Percentiles rank a stretch among this genome's conserved stretches.
Conservation (phyloP, 495 filamentous ascomycete species). For the Neurospora hispaniola region DNA sequence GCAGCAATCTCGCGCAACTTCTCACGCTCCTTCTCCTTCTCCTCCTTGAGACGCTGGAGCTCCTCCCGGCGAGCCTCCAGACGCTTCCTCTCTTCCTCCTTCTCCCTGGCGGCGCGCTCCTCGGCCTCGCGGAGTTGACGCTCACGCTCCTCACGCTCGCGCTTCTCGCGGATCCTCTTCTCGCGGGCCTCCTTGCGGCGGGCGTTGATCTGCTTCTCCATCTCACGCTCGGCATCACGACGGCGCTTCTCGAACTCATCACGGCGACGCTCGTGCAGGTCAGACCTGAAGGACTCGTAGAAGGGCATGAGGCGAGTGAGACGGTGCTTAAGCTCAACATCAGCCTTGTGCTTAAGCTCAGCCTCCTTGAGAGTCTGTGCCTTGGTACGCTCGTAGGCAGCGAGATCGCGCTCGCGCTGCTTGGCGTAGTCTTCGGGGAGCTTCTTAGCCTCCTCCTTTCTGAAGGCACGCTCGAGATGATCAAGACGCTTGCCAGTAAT, state of each 20-base stretch:
- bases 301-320: conserved; percentile 66
- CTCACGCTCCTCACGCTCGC: conserved; percentile 75
- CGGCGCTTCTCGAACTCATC: conserved; percentile 93
- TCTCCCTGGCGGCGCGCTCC: conserved; percentile 66
- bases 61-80: conserved; percentile 56
- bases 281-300: conserved; percentile 73
- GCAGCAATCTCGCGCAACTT: conserved; percentile 38
- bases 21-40: conserved; percentile 76
- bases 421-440: conserved; percentile 73
- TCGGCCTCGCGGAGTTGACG: conserved; percentile 66
- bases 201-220: conserved; percentile 77
- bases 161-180: conserved; percentile 59
- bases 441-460: conserved; percentile 90
- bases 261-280: conserved; percentile 72
- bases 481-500: conserved; percentile 93
- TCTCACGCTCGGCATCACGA: conserved; percentile 77
- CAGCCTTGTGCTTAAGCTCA: conserved; percentile 76
- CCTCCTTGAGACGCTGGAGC: conserved; percentile 64
- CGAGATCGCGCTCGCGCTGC: conserved; percentile 72
- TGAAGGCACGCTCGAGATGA: conserved; percentile 92
- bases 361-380: conserved; percentile 66
- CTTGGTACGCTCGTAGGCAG: conserved; percentile 68
- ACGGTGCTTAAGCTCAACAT: conserved; percentile 85
- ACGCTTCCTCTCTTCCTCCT: conserved; percentile 63
- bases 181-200: conserved; percentile 78